These are phyloP conservation scores for Viridothelium virens DNA, from an alignment of 495 filamentous ascomycete species.

Conservation along the genomic window DNA sequence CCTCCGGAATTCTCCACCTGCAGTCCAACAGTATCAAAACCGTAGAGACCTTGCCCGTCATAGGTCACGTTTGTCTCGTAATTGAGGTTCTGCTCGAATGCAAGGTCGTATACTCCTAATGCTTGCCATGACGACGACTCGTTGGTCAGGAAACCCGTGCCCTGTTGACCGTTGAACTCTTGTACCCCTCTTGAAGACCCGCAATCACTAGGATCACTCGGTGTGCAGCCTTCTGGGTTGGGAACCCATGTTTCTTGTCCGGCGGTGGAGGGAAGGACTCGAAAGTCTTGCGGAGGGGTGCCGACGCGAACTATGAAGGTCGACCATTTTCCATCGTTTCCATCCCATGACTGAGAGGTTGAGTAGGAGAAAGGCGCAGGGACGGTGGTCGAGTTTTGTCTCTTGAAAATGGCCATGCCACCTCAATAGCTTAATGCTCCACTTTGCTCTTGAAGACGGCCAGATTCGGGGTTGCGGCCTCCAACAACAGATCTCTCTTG, in stretches of 20 bases:
- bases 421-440: neutral
- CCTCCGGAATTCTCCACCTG: constrained; percentile 36
- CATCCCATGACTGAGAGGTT: constrained; percentile 40
- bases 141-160: constrained; percentile 22
- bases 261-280: constrained; percentile 43
- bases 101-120: constrained; percentile 28
- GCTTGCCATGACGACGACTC: constrained; percentile 28
- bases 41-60: constrained; percentile 35
- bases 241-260: constrained; percentile 41
- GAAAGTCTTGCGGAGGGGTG: constrained; percentile 41
- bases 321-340: constrained; percentile 49
- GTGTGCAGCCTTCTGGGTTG: constrained; percentile 29
- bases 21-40: constrained; percentile 46
- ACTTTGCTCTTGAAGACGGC: neutral
- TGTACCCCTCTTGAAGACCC: constrained; percentile 13
- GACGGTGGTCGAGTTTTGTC: constrained; percentile 10
- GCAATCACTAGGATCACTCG: constrained; percentile 20
- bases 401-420: constrained; percentile 2
- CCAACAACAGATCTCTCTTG: no score
- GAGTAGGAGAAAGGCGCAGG: constrained; percentile 19
- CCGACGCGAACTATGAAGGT: constrained; percentile 46
- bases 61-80: constrained; percentile 22
- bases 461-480: no score
- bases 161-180: constrained; percentile 9
- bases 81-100: constrained; percentile 32